Base-by-base conservation (phyloP, 257 asterid genomes). In the Solanum boliviense region DNA sequence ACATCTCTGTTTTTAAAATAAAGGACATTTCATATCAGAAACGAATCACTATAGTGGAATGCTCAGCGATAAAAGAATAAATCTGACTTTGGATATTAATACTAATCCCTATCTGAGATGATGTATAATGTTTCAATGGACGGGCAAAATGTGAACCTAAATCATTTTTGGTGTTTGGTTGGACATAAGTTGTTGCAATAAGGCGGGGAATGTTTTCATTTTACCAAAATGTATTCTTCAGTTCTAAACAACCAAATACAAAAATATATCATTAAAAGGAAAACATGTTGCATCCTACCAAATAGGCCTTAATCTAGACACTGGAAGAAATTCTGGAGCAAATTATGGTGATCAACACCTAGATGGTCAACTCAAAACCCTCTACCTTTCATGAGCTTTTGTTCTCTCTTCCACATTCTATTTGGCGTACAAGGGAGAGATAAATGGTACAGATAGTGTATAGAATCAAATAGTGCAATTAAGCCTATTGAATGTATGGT, bases 1-100 rank as follows among this genome's bases (percentile, higher is more conserved):
- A 97, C 99, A 85, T 97, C 99, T 92, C 99, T 97, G 98, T 91
- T 93, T 88, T 41, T 20, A 65, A 85, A 25, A 68, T n/a, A 85
- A 85, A 38, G 60, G 35, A 68, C 44, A 65, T 72, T 25, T 73
- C 87, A 85, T 68, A 68, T 68, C 79, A 85, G 65, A 46, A 38
- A 72, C 21, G 31, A 27, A 68, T 25, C 87, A 27, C 46, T 68
- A 68, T 25, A 39, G 11, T 60, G 73, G 32, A 70, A 70, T 8
- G 3, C 39, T 52, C 36, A 13, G 27, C 15, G 67, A 87, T 56
- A 79, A 32, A 82, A 2, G 31, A 48, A 31, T 1, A 18, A 82
- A 29, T 82, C 31, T 31, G 71, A 31, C 16, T 82, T 52, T 31
- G 7, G 70, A 82, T 12, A 82, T 31, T 10, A 82, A 48, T 82